Base-by-base conservation (phyloP, 2,329 filamentous ascomycete genomes). In the Cladobotryum mycophilum region DNA sequence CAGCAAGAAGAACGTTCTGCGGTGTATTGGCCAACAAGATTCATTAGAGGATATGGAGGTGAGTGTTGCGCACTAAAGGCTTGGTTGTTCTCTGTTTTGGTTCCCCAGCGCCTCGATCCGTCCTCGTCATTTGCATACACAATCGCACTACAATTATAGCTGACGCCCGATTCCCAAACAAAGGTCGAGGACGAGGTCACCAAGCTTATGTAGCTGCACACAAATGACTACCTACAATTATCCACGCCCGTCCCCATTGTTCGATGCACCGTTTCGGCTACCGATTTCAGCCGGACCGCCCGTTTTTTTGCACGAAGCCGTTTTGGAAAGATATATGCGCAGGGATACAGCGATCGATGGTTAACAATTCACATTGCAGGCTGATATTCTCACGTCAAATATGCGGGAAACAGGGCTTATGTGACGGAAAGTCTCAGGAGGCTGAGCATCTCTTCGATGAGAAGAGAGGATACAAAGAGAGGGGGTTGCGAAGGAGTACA, bases 41-140 rank as follows among this genome's bases (percentile, higher is more conserved):
- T 95, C 91, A 54, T 78, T 99, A 51, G 93, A 99, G 74, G 93
- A 99, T 66, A 96, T 97, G 85, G 93, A 99, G 89, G 93, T 99
- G 73, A 83, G 89, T 84, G 57, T 33, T 17, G 15, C 48, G 30
- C 38, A 47, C 22, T 52, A 20, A 57, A 57, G 49, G 58, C 47
- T 41, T 51, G 49, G 49, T 51, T 51, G 48, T 55, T 48, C 15
- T 12, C 51, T 45, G 47, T 41, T 55, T 51, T 52, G 54, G 42
- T 54, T 51, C 55, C 45, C 55, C 52, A 40, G 58, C 53, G 49
- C 49, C 45, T 55, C 53, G 13, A 48, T 48, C 22, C 30, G 33
- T 20, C 36, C 14, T 15, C 37, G n/a, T 25, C 20, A 20, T 40
- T 30, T 40, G 30, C n/a, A 30, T 17, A 45, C 47, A 40, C 51